Percentiles rank a stretch among this genome's conserved stretches.
Evolutionary conservation across 306 rosid genomes (phyloP).

Genomic region (Vigna radiata): DNA sequence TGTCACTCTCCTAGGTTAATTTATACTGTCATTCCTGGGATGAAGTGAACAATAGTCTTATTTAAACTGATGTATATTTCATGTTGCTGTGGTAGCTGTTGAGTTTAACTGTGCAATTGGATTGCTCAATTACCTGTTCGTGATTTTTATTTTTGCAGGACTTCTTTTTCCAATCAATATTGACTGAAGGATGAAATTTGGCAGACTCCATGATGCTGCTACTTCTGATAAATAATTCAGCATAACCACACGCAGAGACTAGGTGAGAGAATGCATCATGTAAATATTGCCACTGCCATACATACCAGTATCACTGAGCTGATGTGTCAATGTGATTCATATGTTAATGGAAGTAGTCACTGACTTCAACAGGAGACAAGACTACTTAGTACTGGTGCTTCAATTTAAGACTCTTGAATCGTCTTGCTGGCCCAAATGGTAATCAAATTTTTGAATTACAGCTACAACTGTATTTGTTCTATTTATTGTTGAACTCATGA

Average conservation of each 20-base stretch:
- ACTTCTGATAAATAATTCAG: constrained; percentile 40
- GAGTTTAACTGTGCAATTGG: constrained; percentile 15
- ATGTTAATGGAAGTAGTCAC: constrained; percentile 21
- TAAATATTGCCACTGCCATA: constrained; percentile 29
- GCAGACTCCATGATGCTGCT: constrained; percentile 37
- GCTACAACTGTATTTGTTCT: constrained; percentile 4
- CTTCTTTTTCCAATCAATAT: constrained; percentile 31
- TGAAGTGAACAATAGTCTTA: constrained; percentile 33
- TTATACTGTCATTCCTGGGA: constrained; percentile 26
- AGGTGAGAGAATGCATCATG: constrained; percentile 37
- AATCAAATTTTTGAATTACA: constrained; percentile 27
- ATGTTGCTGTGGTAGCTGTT: constrained; percentile 44
- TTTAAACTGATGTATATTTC: constrained; percentile 33
- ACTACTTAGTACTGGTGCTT: constrained; percentile 14
- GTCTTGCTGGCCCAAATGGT: constrained; percentile 17
- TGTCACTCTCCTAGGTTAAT: constrained; percentile 31
- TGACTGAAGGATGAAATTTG: constrained; percentile 43
- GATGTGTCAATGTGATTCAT: constrained; percentile 33
- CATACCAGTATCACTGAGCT: constrained; percentile 5
- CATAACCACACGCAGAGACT: constrained; percentile 2
- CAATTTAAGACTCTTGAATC: constrained; percentile 18
- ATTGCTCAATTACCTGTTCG: constrained; percentile 47
- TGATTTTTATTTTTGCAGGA: constrained; percentile 60
- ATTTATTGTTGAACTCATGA: constrained; percentile 1
- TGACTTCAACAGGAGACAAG: constrained; percentile 11